Evolutionary conservation across 140 eudicot genomes (phyloP), one percentile per base, ranked within the genome.

Genomic region (Flaveria floridana): DNA sequence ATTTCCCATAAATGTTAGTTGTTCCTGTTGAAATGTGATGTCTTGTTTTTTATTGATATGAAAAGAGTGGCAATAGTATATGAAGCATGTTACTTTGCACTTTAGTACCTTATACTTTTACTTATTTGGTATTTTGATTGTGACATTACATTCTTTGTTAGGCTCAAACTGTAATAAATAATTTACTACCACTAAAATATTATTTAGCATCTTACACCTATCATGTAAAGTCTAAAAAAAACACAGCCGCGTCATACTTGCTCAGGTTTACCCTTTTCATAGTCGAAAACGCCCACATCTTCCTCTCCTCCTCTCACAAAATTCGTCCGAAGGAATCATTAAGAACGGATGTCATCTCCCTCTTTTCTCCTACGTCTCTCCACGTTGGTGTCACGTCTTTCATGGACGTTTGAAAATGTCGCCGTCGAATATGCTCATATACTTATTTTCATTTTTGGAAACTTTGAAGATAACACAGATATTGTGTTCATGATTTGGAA

Each of bases 61-160:
- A 78, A 71, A 58, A 69, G 76, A 37, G 46, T 57, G 25, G n/a
- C 21, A 20, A 42, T 57, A 61, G 73, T 80, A 80, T 80, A 50
- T 80, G 81, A 80, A 80, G 84, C 81, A 75, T 68, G 69, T 69
- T 80, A 69, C 63, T 80, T 69, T 70, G 77, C 84, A 80, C 73
- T 75, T 80, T 75, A 50, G 77, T 56, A 80, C 81, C 84, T 51
- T 75, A 69, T 80, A 75, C 81, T 80, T 75, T 34, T 73, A 61
- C 50, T 59, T 69, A 50, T 75, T 63, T 64, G 70, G 53, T 65
- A 79, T 25, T 25, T 78, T 74, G 72, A 76, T 64, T 68, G 84
- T 80, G 76, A 80, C 80, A 21, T 58, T 39, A 26, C 71, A 53
- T 50, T 42, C 2, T 61, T 70, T 53, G 68, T 75, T 74, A 11